Conservation (phyloP, 306 rosid species). For the Ormosia emarginata region DNA sequence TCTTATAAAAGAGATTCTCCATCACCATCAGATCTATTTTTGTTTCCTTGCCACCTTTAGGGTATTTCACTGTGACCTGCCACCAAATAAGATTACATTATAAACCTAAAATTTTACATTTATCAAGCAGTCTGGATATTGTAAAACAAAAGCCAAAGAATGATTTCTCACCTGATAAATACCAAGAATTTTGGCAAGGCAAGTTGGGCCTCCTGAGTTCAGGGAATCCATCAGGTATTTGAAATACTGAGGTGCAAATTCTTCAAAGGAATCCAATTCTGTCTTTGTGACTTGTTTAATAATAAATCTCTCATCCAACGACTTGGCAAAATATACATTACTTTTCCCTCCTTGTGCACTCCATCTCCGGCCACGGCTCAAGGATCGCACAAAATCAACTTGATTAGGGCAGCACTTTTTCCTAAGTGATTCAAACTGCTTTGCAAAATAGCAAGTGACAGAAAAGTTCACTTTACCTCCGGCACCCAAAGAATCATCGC, state of each 20-base stretch:
- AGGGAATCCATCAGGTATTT: constrained; percentile 73
- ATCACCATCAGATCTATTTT: constrained; percentile 93
- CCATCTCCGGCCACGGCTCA: constrained; percentile 92
- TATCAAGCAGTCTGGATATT: background rate
- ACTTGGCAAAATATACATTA: constrained; percentile 94
- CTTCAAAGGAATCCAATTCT: constrained; percentile 90
- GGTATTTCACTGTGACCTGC: constrained; percentile 78
- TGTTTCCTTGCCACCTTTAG: constrained; percentile 91
- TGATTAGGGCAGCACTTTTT: constrained; percentile 83
- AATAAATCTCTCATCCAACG: constrained; percentile 89
- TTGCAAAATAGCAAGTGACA: constrained; percentile 91
- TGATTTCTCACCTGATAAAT: constrained; percentile 69
- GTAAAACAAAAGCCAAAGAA: background rate
- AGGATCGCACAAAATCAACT: constrained; percentile 79
- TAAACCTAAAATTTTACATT: background rate
- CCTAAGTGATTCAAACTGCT: constrained; percentile 81
- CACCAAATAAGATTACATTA: constrained; percentile 15
- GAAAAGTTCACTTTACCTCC: constrained; percentile 82
- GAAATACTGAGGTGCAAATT: constrained; percentile 82
- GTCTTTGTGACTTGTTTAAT: constrained; percentile 91
- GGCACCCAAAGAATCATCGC: constrained; percentile 59
- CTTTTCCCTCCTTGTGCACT: constrained; percentile 99
- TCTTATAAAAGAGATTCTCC: constrained; percentile 95
- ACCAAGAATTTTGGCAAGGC: constrained; percentile 97
- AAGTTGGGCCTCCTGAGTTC: constrained; percentile 79